A percentile compares a stretch with the other conserved stretches of the same genome.
These are phyloP conservation scores for Debaryomyces psychrophilus DNA, from an alignment of 1,139 yeast genomes.

Conservation along the genomic window DNA sequence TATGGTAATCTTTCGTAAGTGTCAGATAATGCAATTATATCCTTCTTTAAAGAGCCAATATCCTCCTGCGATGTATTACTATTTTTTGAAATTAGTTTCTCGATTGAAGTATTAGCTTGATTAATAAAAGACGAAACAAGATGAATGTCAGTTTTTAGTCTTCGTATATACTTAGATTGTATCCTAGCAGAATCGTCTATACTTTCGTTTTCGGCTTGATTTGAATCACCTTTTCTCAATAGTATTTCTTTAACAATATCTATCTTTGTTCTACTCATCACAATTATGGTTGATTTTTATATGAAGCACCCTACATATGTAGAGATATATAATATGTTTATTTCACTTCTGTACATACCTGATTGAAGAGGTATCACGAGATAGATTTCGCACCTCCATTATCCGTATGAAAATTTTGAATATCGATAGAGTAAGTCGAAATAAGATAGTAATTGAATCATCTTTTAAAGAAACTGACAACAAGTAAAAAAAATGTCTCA, in stretches of 20 bases:
- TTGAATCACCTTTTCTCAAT: not conserved
- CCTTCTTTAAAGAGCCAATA: slow-evolving; percentile 14
- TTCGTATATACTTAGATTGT: slow-evolving; percentile 25
- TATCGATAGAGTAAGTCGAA: not conserved
- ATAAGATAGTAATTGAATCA: not conserved
- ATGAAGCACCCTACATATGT: not conserved
- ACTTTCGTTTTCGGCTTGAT: not conserved
- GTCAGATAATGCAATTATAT: slow-evolving; percentile 32
- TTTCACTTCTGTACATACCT: not conserved
- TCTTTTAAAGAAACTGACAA: not conserved
- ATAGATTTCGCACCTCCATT: not conserved
- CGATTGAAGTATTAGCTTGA: slow-evolving; percentile 36
- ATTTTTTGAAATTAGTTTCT: slow-evolving; percentile 16
- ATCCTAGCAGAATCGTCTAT: slow-evolving; percentile 16
- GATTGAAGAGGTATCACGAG: slow-evolving; percentile 6
- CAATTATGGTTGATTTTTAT: not conserved
- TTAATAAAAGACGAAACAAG: slow-evolving; percentile 27
- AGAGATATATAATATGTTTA: not conserved
- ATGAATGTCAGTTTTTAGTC: slow-evolving; percentile 33
- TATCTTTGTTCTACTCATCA: slow-evolving; percentile 9
- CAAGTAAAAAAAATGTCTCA: slow-evolving; percentile 49
- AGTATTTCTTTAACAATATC: slow-evolving; percentile 11
- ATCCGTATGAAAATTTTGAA: slow-evolving; percentile 7
- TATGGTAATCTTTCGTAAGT: slow-evolving; percentile 35
- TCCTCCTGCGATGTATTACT: slow-evolving; percentile 13